Percentiles rank a stretch among this genome's conserved stretches.
Conservation (phyloP, 2,329 filamentous ascomycete species). For the Colletotrichum sp. region DNA sequence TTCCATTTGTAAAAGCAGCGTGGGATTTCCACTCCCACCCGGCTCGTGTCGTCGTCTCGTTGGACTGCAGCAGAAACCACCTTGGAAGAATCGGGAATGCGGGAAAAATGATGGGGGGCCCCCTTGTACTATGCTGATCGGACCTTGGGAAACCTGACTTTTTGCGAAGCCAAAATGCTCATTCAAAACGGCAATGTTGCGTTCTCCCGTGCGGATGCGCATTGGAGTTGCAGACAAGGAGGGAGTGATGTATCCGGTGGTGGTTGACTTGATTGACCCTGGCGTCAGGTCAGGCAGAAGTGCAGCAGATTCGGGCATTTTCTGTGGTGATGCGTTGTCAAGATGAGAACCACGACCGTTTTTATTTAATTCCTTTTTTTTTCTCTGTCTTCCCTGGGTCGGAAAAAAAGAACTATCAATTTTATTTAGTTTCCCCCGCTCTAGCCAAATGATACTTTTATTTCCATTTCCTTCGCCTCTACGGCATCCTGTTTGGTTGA, state of each 20-base stretch:
- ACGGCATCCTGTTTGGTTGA: background rate
- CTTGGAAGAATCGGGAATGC: background rate
- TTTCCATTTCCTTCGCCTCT: background rate
- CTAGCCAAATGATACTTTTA: background rate
- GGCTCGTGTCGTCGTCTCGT: constrained; percentile 20
- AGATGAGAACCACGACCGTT: constrained; percentile 23
- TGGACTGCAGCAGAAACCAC: constrained; percentile 1
- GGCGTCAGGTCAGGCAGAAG: constrained; percentile 48
- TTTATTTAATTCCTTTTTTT: constrained; percentile 21
- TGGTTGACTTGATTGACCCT: background rate
- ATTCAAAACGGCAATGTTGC: background rate
- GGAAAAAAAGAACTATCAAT: background rate
- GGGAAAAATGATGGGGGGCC: background rate
- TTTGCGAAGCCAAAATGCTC: background rate
- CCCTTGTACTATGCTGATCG: constrained; percentile 3
- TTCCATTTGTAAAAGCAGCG: constrained; percentile 12
- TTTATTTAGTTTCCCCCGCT: background rate
- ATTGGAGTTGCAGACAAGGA: background rate
- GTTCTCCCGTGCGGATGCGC: background rate
- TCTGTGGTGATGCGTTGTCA: constrained; percentile 60
- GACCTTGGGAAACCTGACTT: background rate
- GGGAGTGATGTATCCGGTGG: background rate
- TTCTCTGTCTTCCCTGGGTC: constrained; percentile 2
- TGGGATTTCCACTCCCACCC: constrained; percentile 10
- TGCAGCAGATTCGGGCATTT: constrained; percentile 49